Base-by-base conservation (phyloP, 2,329 filamentous ascomycete genomes). In the Plenodomus lindquistii region DNA sequence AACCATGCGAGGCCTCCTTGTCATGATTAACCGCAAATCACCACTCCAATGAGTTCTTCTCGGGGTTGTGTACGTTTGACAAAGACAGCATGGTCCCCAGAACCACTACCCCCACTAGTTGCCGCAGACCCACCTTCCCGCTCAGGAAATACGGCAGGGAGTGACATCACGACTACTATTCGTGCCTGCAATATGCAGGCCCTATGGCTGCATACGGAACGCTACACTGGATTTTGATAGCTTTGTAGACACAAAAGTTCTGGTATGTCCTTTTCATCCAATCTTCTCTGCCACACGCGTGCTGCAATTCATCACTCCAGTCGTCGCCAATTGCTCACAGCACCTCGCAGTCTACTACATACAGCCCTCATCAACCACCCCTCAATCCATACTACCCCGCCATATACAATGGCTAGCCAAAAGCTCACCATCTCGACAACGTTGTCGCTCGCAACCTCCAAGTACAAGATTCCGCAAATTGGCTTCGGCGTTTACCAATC, bases 401-500 rank as follows among this genome's bases (percentile, higher is more conserved):
- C 16, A 24, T 45, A 17, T 48, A 57, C 31, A 2, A 64, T 64
- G 61, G 46, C 60, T 2, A 34, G 42, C 6, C 52, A 31, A 8
- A 49, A 45, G 22, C 58, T 79, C 52, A 69, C 71, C 46, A 71
- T 83, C 50, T 72, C 74, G 18, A 78, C 81, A 50, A 72, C 73
- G 18, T 65, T 84, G 34, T 68, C 79, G 36, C 76, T 85, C 34
- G 73, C 75, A 24, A 80, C 80, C 47, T 78, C 77, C 42, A 59
- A 68, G 27, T 70, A 78, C 55, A 73, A 73, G 45, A 86, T 90
- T 16, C 87, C 88, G 19, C 79, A 78, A 21, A 78, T 91, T 9
- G 87, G 87, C 11, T 89, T 90, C 62, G 87, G 87, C 41, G 85
- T 89, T 50, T 91, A 87, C 72, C 81, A 79, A 50, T 83, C 85